These are phyloP conservation scores for Yamadazyma spencermartinsiae DNA, from an alignment of 1,139 yeast genomes.

Conservation along the genomic window DNA sequence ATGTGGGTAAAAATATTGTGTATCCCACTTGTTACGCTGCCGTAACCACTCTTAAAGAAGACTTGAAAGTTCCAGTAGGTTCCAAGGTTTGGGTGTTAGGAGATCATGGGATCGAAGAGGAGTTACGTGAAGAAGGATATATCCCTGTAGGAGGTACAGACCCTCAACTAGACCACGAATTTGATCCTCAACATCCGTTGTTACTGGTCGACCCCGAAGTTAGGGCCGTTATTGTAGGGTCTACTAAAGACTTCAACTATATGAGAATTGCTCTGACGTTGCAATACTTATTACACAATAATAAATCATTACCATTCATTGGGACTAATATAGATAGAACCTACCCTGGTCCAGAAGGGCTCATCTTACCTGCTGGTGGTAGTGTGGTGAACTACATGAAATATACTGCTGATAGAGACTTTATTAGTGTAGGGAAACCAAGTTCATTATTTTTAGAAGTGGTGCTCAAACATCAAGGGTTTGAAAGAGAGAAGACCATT, in stretches of 20 bases:
- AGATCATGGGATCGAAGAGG: slow-evolving; percentile 77
- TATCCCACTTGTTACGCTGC: slow-evolving; percentile 45
- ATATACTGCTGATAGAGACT: slow-evolving; percentile 34
- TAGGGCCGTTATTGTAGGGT: slow-evolving; percentile 43
- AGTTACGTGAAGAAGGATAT: slow-evolving; percentile 67
- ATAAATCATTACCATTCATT: slow-evolving; percentile 36
- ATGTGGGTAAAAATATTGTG: slow-evolving; percentile 28
- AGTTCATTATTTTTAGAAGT: slow-evolving; percentile 31
- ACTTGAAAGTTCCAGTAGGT: slow-evolving; percentile 25
- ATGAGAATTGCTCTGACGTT: slow-evolving; percentile 40
- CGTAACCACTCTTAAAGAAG: slow-evolving; percentile 25
- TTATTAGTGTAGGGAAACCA: slow-evolving; percentile 42
- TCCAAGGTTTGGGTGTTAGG: slow-evolving; percentile 84
- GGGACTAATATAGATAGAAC: slow-evolving; percentile 44
- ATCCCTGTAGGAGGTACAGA: slow-evolving; percentile 74
- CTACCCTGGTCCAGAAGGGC: slow-evolving; percentile 42
- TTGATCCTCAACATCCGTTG: slow-evolving; percentile 46
- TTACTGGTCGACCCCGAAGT: slow-evolving; percentile 43
- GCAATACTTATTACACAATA: slow-evolving; percentile 36
- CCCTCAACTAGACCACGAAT: slow-evolving; percentile 27
- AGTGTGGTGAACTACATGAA: slow-evolving; percentile 42
- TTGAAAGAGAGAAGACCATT: slow-evolving; percentile 29
- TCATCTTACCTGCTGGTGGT: slow-evolving; percentile 44
- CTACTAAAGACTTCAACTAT: slow-evolving; percentile 40
- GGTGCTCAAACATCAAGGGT: slow-evolving; percentile 28